Conservation (phyloP, 2,329 filamentous ascomycete genomes). For the Gaeumannomyces sp. region DNA sequence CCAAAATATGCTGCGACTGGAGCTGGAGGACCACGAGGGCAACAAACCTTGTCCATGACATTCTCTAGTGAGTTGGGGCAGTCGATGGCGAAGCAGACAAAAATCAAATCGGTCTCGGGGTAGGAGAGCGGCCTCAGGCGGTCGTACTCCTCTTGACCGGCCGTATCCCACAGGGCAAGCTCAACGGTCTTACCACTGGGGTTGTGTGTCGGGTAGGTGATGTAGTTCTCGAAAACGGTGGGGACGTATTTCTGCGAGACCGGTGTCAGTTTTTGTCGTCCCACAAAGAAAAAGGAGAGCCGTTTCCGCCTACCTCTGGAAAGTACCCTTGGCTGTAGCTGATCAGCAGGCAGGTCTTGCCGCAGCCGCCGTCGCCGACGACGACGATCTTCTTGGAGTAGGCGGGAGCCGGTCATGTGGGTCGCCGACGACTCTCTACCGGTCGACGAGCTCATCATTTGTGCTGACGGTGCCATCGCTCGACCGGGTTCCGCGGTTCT, state of each 20-base stretch:
- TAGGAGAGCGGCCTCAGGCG: constrained; percentile 91
- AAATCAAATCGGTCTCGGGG: constrained; percentile 94
- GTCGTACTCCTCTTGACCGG: constrained; percentile 98
- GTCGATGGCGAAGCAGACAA: constrained; percentile 98
- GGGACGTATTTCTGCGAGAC: constrained; percentile 89
- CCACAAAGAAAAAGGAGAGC: background rate
- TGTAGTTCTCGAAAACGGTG: constrained; percentile 99
- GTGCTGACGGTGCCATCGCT: constrained; percentile 91
- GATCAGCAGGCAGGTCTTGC: constrained; percentile 97
- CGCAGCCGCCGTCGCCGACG: constrained; percentile 94
- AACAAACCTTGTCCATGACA: constrained; percentile 89
- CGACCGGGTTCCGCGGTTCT: constrained; percentile 54
- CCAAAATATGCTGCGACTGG: background rate
- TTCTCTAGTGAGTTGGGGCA: constrained; percentile 98
- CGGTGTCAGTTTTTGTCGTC: background rate
- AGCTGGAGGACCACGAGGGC: constrained; percentile 5
- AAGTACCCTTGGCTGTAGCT: constrained; percentile 99
- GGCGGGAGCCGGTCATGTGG: constrained; percentile 72
- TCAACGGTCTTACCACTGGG: constrained; percentile 90
- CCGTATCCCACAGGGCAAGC: constrained; percentile 96
- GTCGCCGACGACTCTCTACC: constrained; percentile 75
- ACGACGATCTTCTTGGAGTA: constrained; percentile 99
- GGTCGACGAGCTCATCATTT: constrained; percentile 66
- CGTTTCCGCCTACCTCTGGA: constrained; percentile 65
- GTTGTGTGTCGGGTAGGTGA: constrained; percentile 88